Evolutionary conservation across 73 alveolate species (phyloP), one percentile per base, ranked within the genome.

Genomic region (Paramecium sexaurelia): DNA sequence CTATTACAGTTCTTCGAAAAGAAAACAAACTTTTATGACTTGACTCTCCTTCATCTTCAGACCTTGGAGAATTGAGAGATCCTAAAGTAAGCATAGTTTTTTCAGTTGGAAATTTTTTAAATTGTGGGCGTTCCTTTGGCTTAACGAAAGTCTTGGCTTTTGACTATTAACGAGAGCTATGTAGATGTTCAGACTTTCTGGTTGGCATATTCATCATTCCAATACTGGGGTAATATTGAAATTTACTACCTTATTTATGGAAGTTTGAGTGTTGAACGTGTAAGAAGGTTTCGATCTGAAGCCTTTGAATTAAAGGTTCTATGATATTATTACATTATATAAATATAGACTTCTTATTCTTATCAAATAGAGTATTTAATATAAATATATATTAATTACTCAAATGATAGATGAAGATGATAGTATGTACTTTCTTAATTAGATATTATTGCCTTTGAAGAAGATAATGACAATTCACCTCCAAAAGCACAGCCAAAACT

Each of bases 401-500:
- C 7, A 61, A 24, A 61, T 61, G 83, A 19, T 45, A 27, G 83
- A 61, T 6, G 83, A 61, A 61, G 83, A 61, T 61, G 43, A 32
- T 6, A 61, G 43, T 61, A 29, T 61, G 20, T 61, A 10, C 26
- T 13, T 61, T 61, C 24, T 61, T 29, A 61, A 61, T 26, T 78
- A 78, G 90, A 78, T 61, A 78, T 78, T 4, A 78, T 78, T 26
- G 90, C 90, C 17, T 78, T 78, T 39, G 90, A 78, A 6, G 90
- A 78, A 24, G 90, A 78, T 41, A 75, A 78, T 39, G 43, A 27
- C n/a, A 27, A 73, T 20, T 20, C 5, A 20, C 24, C 32, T 9
- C 68, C 43, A 78, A 19, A 51, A 17, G 67, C 9, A 5, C 2
- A 51, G 13, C 27, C 68, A 11, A 40, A 45, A 61, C 19, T 24